These are phyloP conservation scores for Raffaelea arxii DNA, from an alignment of 2,329 filamentous ascomycete genomes.

Conservation along the genomic window DNA sequence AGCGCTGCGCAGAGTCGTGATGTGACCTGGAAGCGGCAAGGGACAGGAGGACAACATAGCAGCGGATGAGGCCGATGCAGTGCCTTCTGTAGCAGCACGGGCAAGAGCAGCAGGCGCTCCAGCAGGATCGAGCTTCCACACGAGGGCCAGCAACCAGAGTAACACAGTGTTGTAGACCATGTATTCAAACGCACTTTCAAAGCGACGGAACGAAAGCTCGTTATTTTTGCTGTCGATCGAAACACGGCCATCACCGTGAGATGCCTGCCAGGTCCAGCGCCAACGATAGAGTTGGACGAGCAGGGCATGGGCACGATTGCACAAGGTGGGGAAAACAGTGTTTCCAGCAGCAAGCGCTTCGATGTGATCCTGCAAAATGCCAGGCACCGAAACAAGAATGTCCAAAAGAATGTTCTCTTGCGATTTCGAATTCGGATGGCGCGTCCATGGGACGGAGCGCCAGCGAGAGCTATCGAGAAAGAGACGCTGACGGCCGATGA, in stretches of 20 bases:
- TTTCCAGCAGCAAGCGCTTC: not conserved
- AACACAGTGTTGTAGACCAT: slow-evolving; percentile 5
- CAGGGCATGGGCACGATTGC: not conserved
- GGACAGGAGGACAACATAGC: not conserved
- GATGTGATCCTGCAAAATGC: not conserved
- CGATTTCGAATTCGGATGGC: not conserved
- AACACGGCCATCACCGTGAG: not conserved
- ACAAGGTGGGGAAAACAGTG: not conserved
- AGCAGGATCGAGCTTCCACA: slow-evolving; percentile 1
- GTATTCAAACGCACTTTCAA: not conserved
- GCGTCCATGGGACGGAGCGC: not conserved
- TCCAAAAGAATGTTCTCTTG: not conserved
- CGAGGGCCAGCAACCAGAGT: not conserved
- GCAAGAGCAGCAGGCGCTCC: not conserved
- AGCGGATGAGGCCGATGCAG: not conserved
- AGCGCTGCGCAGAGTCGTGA: not conserved
- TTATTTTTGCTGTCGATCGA: no score
- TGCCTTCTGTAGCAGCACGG: not conserved
- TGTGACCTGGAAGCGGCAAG: not conserved
- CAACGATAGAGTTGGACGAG: not conserved
- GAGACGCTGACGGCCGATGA: not conserved
- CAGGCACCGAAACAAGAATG: slow-evolving; percentile 1
- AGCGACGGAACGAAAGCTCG: not conserved
- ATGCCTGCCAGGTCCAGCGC: slow-evolving; percentile 3
- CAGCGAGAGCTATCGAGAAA: not conserved